Evolutionary conservation across 2,329 filamentous ascomycete species (phyloP), one percentile per base, ranked within the genome.

Genomic region (Sporothrix sp.): DNA sequence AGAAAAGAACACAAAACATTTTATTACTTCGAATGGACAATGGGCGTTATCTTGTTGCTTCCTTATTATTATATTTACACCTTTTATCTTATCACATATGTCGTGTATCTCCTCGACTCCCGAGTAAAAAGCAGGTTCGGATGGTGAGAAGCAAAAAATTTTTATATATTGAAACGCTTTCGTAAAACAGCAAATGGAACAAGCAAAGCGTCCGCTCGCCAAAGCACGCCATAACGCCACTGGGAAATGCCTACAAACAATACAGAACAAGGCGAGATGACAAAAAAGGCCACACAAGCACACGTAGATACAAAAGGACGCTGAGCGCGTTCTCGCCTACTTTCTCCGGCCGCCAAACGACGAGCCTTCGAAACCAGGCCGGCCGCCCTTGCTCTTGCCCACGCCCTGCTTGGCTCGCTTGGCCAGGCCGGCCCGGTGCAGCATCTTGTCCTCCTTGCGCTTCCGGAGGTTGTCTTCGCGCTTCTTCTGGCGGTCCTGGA

Each of bases 401-500:
- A 71, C 61, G 58, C 71, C 52, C 60, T 69, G 56, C 51, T 59
- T 58, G 58, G 68, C 70, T 54, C 78, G 79, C 65, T 79, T 82
- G 2, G 51, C 25, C 52, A 57, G 48, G 30, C 73, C 76, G 50
- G 74, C 75, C 57, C 74, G 75, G 49, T 79, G 77, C 47, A 71
- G 61, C 50, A 72, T 55, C 70, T 89, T 90, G 57, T 86, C 84
- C 45, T 93, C 87, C 58, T 78, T 77, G 57, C 85, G 75, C 68
- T 85, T 84, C 60, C 74, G 73, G 56, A 91, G 70, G 64, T 91
- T 91, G 44, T 86, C 84, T 62, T 89, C 85, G 55, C 84, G 77
- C 74, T 94, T 95, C 67, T 81, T 81, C 63, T 91, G 87, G 64
- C 82, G 84, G 59, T 86, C 82, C 48, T 87, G 85, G 64, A 85